A percentile compares a stretch with the other conserved stretches of the same genome.
phyloP scores from a whole-genome alignment of 1,139 yeast species.

The Hyphopichia fennica region DNA sequence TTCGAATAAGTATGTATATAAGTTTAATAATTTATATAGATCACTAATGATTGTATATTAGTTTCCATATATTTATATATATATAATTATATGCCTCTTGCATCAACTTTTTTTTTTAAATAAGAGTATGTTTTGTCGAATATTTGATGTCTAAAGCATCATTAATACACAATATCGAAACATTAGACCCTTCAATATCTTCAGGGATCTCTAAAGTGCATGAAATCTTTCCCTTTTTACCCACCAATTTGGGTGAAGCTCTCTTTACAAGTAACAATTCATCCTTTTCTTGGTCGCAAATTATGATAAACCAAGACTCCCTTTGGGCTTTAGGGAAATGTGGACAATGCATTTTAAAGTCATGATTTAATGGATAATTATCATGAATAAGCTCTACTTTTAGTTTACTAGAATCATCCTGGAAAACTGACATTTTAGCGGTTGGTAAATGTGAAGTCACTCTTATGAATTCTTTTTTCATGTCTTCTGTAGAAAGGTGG shows the following conservation, averaged over 20 bases:
- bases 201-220: conserved; percentile 53
- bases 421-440: conserved; percentile 36
- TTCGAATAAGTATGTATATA: conserved; percentile 26
- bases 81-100: no score
- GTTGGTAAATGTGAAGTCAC: conserved; percentile 52
- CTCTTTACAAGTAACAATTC: conserved; percentile 65
- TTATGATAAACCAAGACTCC: conserved; percentile 88
- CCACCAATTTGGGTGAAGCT: conserved; percentile 56
- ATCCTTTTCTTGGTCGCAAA: conserved; percentile 44
- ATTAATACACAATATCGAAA: conserved; percentile 54
- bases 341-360: conserved; percentile 71
- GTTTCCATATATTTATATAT: neutral
- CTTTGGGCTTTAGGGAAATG: conserved; percentile 88
- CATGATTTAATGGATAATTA: conserved; percentile 53
- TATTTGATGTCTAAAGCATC: conserved; percentile 65
- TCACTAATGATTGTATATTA: neutral
- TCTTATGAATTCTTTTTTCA: conserved; percentile 37
- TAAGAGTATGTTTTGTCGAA: conserved; percentile 8
- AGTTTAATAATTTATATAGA: neutral
- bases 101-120: neutral
- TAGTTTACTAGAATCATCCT: conserved; percentile 32
- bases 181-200: conserved; percentile 43
- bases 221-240: conserved; percentile 41
- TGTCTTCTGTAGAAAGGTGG: conserved; percentile 14
- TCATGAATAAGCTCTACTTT: conserved; percentile 52